Percentiles rank a stretch among this genome's conserved stretches.
These are phyloP conservation scores for Thalassiosira delicatula DNA, from an alignment of 352 stramenopile species.

Conservation along the genomic window DNA sequence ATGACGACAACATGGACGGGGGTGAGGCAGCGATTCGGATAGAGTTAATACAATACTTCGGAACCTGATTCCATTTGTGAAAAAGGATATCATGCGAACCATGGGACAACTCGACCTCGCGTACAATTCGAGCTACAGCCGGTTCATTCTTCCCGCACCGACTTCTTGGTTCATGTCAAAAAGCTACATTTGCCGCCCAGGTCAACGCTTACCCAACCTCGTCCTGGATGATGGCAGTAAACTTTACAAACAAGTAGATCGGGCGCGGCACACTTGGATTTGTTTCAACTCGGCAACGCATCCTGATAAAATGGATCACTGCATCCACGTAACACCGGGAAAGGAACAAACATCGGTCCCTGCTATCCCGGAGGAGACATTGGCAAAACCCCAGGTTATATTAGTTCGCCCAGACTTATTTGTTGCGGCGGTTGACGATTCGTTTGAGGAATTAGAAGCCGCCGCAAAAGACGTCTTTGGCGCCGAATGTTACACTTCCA, in stretches of 20 bases:
- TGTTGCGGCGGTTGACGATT: background rate
- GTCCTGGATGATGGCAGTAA: too few relatives aligned
- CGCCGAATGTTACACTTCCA: background rate
- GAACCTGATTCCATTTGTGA: background rate
- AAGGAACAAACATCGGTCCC: background rate
- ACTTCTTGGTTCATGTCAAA: background rate
- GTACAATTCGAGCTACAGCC: background rate
- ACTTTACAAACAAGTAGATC: too few relatives aligned
- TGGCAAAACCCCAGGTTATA: background rate
- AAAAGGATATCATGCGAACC: background rate
- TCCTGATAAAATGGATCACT: background rate
- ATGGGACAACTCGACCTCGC: background rate
- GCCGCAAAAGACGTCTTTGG: background rate
- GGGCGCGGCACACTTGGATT: too few relatives aligned
- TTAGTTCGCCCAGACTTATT: background rate
- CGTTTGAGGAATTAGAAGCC: background rate
- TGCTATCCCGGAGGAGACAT: background rate
- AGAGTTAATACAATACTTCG: too few relatives aligned
- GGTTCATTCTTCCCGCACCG: background rate
- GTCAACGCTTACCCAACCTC: too few relatives aligned
- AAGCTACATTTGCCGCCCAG: too few relatives aligned
- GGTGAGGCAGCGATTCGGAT: too few relatives aligned
- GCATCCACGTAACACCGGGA: background rate
- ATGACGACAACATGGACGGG: too few relatives aligned
- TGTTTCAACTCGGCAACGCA: too few relatives aligned